Base-by-base conservation (phyloP, 768 basidiomycete species). In the Xerocomus spinulosus region DNA sequence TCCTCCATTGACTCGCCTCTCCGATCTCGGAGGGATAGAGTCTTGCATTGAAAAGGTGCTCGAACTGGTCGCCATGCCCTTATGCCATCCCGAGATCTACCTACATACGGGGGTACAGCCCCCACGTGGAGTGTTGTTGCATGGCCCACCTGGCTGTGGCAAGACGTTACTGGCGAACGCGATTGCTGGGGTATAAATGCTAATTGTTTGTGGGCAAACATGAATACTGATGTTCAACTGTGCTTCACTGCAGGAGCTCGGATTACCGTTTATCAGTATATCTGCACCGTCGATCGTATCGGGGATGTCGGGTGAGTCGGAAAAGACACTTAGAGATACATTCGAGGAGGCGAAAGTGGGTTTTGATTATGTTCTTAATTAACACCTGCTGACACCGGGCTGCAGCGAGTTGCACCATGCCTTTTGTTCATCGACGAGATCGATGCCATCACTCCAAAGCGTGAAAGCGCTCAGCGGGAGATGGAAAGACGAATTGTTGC, bases 401-500 rank as follows among this genome's bases (percentile, higher is more conserved):
- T 36, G 18, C 56, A 94, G 91, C 81, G 86, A 50, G 76, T 88
- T 7, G 93, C 96, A 0, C 96, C 94, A 0, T 96, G 93, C 59
- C 73, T 99, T 2, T 68, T 99, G 9, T 98, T 98, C 70, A 90
- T 99, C 36, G 95, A 99, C 64, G 96, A 98, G 64, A 96, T 98
- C 17, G 94, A 98, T 60, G 92, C 94, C 7, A 94, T 99, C 52
- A 97, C 94, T 0, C 93, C 93, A 0, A 99, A 98, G 70, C 75
- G 96, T 50, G 96, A 99, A 69, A 97, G 89, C 57, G 95, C 96
- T 0, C 96, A 99, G 60, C 76, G 95, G 48, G 96, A 98, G 70
- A 98, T 97, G 96, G 96, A 98, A 61, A 72, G 94, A 37, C 79
- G 96, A 12, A 98, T 99, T 42, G 95, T 99, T 9, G 95, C 95